Conservation (phyloP, 2,329 filamentous ascomycete genomes). For the Scytalidium sp. region DNA sequence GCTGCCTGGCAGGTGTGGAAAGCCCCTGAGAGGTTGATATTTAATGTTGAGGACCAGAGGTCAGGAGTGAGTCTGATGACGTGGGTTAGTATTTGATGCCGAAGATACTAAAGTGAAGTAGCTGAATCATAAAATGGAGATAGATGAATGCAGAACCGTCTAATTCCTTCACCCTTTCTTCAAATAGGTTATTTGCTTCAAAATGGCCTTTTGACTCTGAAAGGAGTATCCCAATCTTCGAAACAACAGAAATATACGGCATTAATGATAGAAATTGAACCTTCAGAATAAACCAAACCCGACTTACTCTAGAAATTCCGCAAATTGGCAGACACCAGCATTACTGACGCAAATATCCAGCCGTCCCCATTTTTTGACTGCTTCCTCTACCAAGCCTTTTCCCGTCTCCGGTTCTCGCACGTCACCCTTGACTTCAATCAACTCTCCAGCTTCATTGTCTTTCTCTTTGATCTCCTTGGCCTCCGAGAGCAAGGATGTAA, state of each 20-base stretch:
- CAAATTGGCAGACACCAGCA: slow-evolving; percentile 84
- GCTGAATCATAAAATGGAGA: too few relatives aligned
- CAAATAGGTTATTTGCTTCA: neutral
- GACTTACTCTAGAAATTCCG: slow-evolving; percentile 72
- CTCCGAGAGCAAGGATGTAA: slow-evolving; percentile 50
- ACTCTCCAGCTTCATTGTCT: slow-evolving; percentile 40
- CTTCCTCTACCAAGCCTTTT: slow-evolving; percentile 60
- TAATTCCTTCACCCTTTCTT: too few relatives aligned
- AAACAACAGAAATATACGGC: too few relatives aligned
- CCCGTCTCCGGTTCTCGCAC: slow-evolving; percentile 74
- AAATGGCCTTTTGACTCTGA: slow-evolving; percentile 2
- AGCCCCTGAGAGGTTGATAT: slow-evolving; percentile 82
- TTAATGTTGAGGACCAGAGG: slow-evolving; percentile 68
- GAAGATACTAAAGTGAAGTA: too few relatives aligned
- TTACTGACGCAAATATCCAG: slow-evolving; percentile 84
- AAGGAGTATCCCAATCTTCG: neutral
- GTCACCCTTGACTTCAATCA: slow-evolving; percentile 73
- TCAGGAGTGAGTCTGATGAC: slow-evolving; percentile 56
- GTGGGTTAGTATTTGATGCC: neutral
- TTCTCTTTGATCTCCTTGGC: slow-evolving; percentile 44
- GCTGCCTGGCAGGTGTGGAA: slow-evolving; percentile 86
- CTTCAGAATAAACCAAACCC: slow-evolving; percentile 8
- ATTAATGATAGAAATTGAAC: slow-evolving; percentile 1
- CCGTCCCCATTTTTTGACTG: slow-evolving; percentile 59
- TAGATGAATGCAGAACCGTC: too few relatives aligned